phyloP scores from a whole-genome alignment of 2,329 filamentous ascomycete genomes.

The Neopestalotiopsis clavispora region DNA sequence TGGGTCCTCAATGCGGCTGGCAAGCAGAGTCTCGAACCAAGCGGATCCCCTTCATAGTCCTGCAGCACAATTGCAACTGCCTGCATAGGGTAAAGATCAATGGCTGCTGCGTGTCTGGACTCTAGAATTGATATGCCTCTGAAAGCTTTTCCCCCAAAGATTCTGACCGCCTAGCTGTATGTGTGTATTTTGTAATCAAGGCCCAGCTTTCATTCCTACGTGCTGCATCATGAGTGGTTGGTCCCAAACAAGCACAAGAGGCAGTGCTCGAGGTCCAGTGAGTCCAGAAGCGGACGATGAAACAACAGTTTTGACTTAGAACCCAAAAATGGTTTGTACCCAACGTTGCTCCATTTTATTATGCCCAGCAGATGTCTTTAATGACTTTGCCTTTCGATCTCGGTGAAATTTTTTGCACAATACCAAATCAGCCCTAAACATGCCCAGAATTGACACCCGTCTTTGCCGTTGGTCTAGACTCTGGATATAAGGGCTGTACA shows the following conservation, averaged over 20 bases:
- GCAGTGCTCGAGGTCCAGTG: not conserved
- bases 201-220: not conserved
- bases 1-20: conserved; percentile 1
- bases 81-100: not conserved
- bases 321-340: not conserved
- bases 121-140: not conserved
- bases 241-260: not conserved
- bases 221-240: not conserved
- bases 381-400: not conserved
- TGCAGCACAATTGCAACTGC: not conserved
- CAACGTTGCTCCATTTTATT: not conserved
- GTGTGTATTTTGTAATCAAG: not conserved
- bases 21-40: not conserved
- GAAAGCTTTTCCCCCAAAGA: not conserved
- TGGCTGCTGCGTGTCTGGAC: not conserved
- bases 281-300: not conserved
- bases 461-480: not conserved
- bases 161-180: not conserved
- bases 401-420: not conserved
- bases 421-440: not conserved
- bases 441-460: not conserved
- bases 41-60: not conserved
- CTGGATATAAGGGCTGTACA: not conserved
- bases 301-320: not conserved
- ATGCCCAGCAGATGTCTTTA: not conserved